These are phyloP conservation scores for Candida sp. DNA, from an alignment of 1,139 yeast species.

Conservation along the genomic window DNA sequence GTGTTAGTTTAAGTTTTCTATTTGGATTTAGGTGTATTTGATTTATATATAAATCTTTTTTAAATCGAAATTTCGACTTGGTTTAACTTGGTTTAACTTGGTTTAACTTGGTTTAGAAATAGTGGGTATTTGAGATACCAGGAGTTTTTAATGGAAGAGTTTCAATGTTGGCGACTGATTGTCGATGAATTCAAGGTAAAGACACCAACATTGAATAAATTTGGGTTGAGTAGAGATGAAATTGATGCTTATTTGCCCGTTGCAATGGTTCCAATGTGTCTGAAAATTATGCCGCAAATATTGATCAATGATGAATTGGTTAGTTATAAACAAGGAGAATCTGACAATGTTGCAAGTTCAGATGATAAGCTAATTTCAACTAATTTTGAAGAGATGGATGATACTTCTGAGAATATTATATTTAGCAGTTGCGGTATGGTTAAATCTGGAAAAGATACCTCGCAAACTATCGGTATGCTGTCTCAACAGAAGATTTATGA, in stretches of 20 bases:
- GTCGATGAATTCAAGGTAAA: constrained; percentile 17
- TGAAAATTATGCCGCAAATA: constrained; percentile 7
- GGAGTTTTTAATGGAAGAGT: constrained; percentile 13
- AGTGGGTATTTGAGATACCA: no score
- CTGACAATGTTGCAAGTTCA: not conserved
- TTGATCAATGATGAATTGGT: constrained; percentile 5
- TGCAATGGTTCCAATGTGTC: constrained; percentile 8
- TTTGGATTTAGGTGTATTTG: no score
- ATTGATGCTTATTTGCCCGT: constrained; percentile 9
- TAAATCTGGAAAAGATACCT: no score
- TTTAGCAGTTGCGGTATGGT: not conserved
- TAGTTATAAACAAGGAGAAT: not conserved
- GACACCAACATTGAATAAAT: constrained; percentile 14
- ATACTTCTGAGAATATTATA: not conserved
- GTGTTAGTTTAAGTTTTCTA: no score
- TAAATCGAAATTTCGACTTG: no score
- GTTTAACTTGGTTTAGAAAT: no score
- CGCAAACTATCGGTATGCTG: no score
- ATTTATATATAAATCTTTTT: no score
- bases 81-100: no score
- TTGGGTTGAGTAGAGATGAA: constrained; percentile 11
- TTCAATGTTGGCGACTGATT: constrained; percentile 18
- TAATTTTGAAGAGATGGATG: not conserved
- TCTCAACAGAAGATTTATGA: no score
- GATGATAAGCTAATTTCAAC: constrained; percentile 2